phyloP scores from a whole-genome alignment of 2,329 filamentous ascomycete species.

The Scorias spongiosa region DNA sequence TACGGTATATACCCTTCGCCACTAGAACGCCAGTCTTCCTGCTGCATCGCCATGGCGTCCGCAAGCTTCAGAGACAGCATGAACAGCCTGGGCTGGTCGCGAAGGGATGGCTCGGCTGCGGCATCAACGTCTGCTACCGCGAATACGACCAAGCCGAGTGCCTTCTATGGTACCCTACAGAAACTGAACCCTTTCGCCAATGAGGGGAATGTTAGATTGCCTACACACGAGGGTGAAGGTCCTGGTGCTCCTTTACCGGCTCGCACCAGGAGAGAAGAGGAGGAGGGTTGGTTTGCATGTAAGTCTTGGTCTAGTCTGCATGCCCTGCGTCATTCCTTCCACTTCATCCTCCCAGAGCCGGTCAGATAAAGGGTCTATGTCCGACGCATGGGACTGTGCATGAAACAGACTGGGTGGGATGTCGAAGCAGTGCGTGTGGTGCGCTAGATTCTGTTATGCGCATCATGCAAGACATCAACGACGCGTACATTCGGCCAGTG shows the following conservation, averaged over 20 bases:
- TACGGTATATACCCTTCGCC: too few species aligned
- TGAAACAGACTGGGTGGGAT: too few species aligned
- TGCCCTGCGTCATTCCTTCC: slow-evolving; percentile 1
- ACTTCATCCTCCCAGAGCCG: slow-evolving; percentile 1
- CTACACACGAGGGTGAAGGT: slow-evolving; percentile 59
- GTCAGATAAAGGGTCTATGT: background rate
- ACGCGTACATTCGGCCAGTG: too few species aligned
- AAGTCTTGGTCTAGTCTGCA: slow-evolving; percentile 35
- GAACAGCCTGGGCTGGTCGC: slow-evolving; percentile 88
- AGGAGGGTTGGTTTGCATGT: slow-evolving; percentile 92
- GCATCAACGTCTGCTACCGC: slow-evolving; percentile 14
- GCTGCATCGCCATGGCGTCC: slow-evolving; percentile 52
- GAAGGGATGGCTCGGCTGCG: slow-evolving; percentile 52
- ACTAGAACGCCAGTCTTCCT: too few species aligned
- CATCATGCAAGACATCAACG: too few species aligned
- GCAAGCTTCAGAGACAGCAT: slow-evolving; percentile 84
- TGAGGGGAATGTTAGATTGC: slow-evolving; percentile 78
- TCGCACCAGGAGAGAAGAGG: slow-evolving; percentile 72
- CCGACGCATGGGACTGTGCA: too few species aligned
- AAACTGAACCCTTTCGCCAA: slow-evolving; percentile 77
- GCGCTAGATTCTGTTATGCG: too few species aligned
- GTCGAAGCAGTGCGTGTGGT: too few species aligned
- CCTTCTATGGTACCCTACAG: slow-evolving; percentile 67
- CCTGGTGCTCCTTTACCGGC: slow-evolving; percentile 76
- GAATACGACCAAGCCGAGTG: slow-evolving; percentile 58